Percentiles rank a stretch among this genome's conserved stretches.
Conservation (phyloP, 441 rosid species). For the Flueggea neowawraea region DNA sequence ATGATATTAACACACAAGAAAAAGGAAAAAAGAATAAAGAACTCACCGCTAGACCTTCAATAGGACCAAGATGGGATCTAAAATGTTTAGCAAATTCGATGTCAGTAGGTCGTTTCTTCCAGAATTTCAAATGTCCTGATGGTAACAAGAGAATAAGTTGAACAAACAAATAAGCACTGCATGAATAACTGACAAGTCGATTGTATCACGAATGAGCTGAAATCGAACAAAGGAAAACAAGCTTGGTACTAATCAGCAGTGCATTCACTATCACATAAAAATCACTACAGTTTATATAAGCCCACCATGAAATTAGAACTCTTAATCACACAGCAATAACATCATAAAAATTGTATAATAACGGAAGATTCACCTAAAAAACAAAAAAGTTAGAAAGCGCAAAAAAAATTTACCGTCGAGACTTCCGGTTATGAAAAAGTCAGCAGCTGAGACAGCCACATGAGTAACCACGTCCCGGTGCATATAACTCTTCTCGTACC, state of each 20-base stretch:
- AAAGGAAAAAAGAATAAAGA: constrained; percentile 4
- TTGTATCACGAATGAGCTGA: too few species aligned
- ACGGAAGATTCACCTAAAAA: too few species aligned
- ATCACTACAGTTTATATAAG: too few species aligned
- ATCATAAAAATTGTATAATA: too few species aligned
- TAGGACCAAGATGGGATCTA: constrained; percentile 90
- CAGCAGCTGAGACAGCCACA: constrained; percentile 93
- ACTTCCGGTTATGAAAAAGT: constrained; percentile 93
- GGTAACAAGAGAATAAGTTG: constrained; percentile 3
- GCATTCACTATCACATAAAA: too few species aligned
- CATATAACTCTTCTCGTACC: constrained; percentile 99
- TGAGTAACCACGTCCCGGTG: constrained; percentile 95
- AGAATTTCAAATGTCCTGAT: constrained; percentile 90
- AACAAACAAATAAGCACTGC: not conserved
- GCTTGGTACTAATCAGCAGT: too few species aligned
- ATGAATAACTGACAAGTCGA: too few species aligned
- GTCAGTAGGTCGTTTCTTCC: constrained; percentile 90
- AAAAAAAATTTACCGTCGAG: constrained; percentile 52
- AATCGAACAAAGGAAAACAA: too few species aligned
- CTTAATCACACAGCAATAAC: too few species aligned
- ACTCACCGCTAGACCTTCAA: constrained; percentile 91
- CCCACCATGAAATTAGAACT: too few species aligned
- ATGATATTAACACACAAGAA: too few species aligned
- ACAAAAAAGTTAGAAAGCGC: too few species aligned
- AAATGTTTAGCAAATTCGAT: constrained; percentile 99